Evolutionary conservation across 371 early-diverging fungal genomes (phyloP).

Genomic region (Apophysomyces trapeziformis): DNA sequence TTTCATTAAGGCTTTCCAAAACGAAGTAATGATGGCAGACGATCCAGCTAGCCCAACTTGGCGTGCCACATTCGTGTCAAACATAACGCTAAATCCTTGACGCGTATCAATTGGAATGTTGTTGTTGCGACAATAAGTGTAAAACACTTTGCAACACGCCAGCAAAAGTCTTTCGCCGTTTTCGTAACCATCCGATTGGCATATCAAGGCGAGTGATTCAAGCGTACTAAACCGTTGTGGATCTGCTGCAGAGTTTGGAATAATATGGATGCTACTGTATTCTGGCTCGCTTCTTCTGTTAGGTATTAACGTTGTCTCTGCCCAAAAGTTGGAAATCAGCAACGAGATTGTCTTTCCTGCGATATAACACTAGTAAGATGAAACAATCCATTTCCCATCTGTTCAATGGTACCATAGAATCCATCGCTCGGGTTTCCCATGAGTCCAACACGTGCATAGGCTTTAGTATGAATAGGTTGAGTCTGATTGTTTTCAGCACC

Average conservation of each 20-base stretch:
- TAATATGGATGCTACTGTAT: conserved; percentile 44
- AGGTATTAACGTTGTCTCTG: conserved; percentile 61
- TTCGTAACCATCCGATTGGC: conserved; percentile 62
- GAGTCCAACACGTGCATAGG: conserved; percentile 71
- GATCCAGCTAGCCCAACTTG: conserved; percentile 80
- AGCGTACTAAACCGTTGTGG: conserved; percentile 49
- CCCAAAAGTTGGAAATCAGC: conserved; percentile 70
- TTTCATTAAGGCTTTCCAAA: conserved; percentile 55
- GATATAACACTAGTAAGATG: not conserved
- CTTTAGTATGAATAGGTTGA: conserved; percentile 38
- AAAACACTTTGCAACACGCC: conserved; percentile 68
- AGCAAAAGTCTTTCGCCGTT: conserved; percentile 61
- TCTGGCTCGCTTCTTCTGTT: conserved; percentile 34
- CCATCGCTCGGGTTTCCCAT: conserved; percentile 80
- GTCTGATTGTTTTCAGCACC: conserved; percentile 13
- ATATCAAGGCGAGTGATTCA: conserved; percentile 36
- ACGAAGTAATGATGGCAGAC: conserved; percentile 67
- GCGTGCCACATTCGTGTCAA: conserved; percentile 70
- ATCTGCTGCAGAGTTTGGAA: conserved; percentile 51
- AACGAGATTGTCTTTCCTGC: conserved; percentile 63
- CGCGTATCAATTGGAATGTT: conserved; percentile 38
- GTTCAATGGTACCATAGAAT: conserved; percentile 52
- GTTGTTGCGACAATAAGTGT: conserved; percentile 43
- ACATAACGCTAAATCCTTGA: conserved; percentile 59
- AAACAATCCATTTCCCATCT: not conserved